Base-by-base conservation (phyloP, 2,329 filamentous ascomycete species). In the Aspergillus calidoustus region DNA sequence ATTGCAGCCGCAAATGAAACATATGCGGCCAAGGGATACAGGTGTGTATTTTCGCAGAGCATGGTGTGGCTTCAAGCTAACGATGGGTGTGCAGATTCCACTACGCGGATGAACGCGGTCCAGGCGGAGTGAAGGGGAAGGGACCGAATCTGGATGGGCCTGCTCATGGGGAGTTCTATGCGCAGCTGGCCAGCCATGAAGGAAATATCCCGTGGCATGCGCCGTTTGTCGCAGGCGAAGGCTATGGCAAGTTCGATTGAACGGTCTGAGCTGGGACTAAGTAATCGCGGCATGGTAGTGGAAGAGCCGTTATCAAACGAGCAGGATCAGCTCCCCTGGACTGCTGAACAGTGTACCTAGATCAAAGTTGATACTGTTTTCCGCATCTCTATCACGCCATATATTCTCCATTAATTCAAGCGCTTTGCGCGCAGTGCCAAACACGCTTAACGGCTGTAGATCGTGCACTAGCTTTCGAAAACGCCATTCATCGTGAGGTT, bases 161-260 rank as follows among this genome's bases (percentile, higher is more conserved):
- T 11, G 57, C 57, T 3, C 57, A 59, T 19, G 57, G n/a, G 28
- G 15, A 59, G 9, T 31, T 59, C 11, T 59, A 28, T 43, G 17
- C 25, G 9, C 41, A 59, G 41, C 19, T 59, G 28, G 57, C 50
- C 2, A 43, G 25, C 9, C 17, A 23, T 13, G 17, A 38, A 19
- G 23, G 22, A 1, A 13, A 47, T 13, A 30, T 22, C 15, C 57
- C 57, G 22, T 59, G 57, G 57, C 43, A 34, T 15, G 25, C 30
- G 50, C 49, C 57, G n/a, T 59, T 59, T 43, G 57, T 59, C 30
- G 54, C 53, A 19, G 57, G 23, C 7, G 44, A 28, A n/a, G 57
- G 57, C 4, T 54, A 59, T 28, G 51, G 38, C 23, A 54, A 30
- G 34, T 43, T 43, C 34, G 34, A 41, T 41, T 41, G 34, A 41